Conservation (phyloP, 2,329 filamentous ascomycete species). For the Calonectria hawksworthii region DNA sequence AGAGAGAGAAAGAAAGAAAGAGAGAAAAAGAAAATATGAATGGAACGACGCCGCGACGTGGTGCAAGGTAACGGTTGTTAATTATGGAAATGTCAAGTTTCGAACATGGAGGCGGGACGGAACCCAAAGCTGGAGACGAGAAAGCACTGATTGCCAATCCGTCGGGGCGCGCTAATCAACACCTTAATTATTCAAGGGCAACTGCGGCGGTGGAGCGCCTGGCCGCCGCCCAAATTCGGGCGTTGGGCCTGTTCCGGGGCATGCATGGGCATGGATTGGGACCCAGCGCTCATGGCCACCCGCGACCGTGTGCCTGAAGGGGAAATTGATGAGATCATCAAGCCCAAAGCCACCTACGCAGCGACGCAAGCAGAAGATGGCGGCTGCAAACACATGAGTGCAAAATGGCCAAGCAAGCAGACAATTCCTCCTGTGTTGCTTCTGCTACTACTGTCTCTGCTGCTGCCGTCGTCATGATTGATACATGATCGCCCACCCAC, state of each 20-base stretch:
- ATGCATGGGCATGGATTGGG: constrained; percentile 6
- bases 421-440: neutral
- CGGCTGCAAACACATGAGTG: neutral
- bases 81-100: constrained; percentile 11
- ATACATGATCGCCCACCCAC: neutral
- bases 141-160: constrained; percentile 8
- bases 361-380: neutral
- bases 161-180: constrained; percentile 18
- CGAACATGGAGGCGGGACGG: neutral
- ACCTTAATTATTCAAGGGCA: constrained; percentile 20
- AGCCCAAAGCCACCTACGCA: neutral
- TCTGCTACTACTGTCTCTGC: neutral
- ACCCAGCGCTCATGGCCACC: neutral
- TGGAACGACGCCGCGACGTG: neutral
- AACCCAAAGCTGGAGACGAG: neutral
- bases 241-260: constrained; percentile 8
- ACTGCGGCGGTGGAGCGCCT: neutral
- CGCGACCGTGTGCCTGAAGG: neutral
- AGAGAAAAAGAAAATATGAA: neutral
- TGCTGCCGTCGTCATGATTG: neutral
- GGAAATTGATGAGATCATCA: constrained; percentile 3
- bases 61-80: neutral
- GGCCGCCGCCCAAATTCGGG: constrained; percentile 12
- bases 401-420: neutral
- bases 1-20: neutral